Conservation (phyloP, 2,329 filamentous ascomycete species). For the Aspergillus neoniger region DNA sequence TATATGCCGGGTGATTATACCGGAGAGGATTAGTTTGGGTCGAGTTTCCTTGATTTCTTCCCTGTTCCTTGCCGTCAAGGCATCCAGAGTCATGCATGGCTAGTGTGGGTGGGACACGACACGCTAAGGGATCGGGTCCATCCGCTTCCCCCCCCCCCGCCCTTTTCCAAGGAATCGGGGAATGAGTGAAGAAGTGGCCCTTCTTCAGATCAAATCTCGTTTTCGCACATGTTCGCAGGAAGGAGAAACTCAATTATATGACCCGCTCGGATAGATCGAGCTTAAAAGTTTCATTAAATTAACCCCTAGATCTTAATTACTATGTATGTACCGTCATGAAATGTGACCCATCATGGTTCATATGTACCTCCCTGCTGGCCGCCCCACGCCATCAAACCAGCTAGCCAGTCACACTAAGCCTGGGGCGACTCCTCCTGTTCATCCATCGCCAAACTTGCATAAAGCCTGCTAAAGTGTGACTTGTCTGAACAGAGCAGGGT, state of each 20-base stretch:
- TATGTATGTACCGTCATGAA: too few relatives aligned
- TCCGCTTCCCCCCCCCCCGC: too few relatives aligned
- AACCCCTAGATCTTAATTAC: background rate
- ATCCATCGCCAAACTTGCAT: slow-evolving; percentile 29
- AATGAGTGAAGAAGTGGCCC: too few relatives aligned
- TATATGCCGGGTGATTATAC: background rate
- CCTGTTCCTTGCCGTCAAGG: background rate
- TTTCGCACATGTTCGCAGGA: background rate
- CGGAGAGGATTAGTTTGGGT: background rate
- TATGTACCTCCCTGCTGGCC: background rate
- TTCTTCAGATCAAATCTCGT: background rate
- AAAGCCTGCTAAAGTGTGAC: slow-evolving; percentile 42
- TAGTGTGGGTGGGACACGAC: background rate
- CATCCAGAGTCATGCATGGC: background rate
- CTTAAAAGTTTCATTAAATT: background rate
- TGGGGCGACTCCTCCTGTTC: slow-evolving; percentile 13
- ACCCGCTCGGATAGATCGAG: background rate
- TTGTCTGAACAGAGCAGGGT: slow-evolving; percentile 37
- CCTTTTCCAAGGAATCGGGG: too few relatives aligned
- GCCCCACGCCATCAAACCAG: background rate
- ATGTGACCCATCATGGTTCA: too few relatives aligned
- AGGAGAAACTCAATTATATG: background rate
- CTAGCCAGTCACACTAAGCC: background rate
- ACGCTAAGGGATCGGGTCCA: background rate
- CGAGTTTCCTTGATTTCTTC: background rate